Conservation (phyloP, 2,329 filamentous ascomycete genomes). For the Fusarium sp. region DNA sequence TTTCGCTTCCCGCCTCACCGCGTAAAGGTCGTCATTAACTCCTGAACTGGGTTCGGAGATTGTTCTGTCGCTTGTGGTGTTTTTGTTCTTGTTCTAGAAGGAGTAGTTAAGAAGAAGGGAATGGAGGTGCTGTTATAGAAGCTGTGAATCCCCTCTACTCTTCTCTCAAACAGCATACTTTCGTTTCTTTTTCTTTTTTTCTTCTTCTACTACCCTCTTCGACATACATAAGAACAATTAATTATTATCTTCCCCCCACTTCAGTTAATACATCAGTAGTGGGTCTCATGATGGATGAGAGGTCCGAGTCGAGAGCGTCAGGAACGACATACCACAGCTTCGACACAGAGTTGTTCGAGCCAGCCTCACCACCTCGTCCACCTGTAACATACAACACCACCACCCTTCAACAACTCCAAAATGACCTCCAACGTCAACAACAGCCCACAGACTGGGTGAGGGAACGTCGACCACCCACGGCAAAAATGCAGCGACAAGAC, state of each 20-base stretch:
- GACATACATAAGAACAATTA: conserved; percentile 5
- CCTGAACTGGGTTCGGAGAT: conserved; percentile 38
- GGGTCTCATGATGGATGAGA: conserved; percentile 46
- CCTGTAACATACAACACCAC: conserved; percentile 40
- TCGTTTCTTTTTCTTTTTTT: neutral
- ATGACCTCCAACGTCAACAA: conserved; percentile 40
- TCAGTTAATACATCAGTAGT: neutral
- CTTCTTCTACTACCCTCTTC: neutral
- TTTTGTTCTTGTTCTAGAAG: neutral
- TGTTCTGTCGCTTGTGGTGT: conserved; percentile 29
- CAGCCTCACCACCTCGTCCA: conserved; percentile 47
- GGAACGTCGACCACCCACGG: conserved; percentile 47
- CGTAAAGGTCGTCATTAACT: conserved; percentile 8
- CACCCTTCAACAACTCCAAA: conserved; percentile 36
- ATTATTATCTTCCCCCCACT: conserved; percentile 2
- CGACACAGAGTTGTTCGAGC: conserved; percentile 61
- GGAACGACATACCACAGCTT: conserved; percentile 67
- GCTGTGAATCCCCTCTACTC: conserved; percentile 26
- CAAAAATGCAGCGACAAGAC: conserved; percentile 65
- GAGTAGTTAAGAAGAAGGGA: conserved; percentile 11
- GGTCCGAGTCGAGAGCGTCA: conserved; percentile 58
- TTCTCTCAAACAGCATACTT: conserved; percentile 8
- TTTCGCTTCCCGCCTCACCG: conserved; percentile 40
- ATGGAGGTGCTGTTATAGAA: conserved; percentile 27
- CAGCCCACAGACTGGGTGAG: conserved; percentile 30